Conservation (phyloP, 352 stramenopile species). For the Globisporangium viniferum region DNA sequence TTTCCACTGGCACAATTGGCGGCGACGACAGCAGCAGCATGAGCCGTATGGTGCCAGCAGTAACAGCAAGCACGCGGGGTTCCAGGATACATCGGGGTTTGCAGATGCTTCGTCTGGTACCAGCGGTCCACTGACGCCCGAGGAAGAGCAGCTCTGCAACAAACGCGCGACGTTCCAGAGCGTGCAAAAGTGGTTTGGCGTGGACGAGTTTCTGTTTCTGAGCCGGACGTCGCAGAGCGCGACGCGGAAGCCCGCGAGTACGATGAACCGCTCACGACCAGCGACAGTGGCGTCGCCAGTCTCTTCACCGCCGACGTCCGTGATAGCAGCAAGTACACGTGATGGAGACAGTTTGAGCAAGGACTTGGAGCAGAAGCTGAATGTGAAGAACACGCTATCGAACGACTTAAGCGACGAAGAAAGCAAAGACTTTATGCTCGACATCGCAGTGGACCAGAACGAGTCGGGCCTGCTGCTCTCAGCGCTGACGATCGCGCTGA, state of each 20-base stretch:
- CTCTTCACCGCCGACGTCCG: neutral
- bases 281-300: neutral
- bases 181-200: constrained; percentile 64
- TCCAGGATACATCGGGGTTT: constrained; percentile 1
- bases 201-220: constrained; percentile 68
- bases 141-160: constrained; percentile 24
- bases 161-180: constrained; percentile 31
- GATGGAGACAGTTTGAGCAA: neutral
- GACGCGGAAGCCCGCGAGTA: constrained; percentile 15
- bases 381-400: neutral
- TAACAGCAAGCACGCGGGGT: neutral
- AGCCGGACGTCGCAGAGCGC: constrained; percentile 31
- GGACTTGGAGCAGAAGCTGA: constrained; percentile 2
- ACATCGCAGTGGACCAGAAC: constrained; percentile 56
- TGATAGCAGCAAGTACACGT: neutral
- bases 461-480: constrained; percentile 66
- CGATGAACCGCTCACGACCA: constrained; percentile 9
- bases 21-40: neutral
- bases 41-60: neutral
- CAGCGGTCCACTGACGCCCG: constrained; percentile 12
- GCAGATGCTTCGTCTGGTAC: neutral
- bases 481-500: constrained; percentile 65
- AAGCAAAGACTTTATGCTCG: constrained; percentile 26
- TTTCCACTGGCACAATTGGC: constrained; percentile 28
- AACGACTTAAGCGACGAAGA: constrained; percentile 9